These are phyloP conservation scores for Blastocystis sp. DNA, from an alignment of 352 stramenopile genomes.

Conservation along the genomic window DNA sequence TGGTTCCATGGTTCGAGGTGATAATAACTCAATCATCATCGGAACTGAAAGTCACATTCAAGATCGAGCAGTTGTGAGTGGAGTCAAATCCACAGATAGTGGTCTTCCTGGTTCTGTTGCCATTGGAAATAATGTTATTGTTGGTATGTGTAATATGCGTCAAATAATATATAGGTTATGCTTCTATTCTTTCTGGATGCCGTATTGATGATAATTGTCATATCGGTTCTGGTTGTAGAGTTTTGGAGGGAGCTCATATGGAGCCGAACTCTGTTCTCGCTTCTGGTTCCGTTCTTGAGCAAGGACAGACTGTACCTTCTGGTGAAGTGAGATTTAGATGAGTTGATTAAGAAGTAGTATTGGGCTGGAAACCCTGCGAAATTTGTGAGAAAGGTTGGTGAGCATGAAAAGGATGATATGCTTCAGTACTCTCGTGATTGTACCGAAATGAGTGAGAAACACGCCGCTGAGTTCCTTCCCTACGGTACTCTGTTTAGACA, in stretches of 20 bases:
- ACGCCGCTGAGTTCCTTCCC: conserved; percentile 62
- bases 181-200: conserved; percentile 73
- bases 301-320: conserved; percentile 81
- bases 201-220: conserved; percentile 90
- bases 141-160: conserved; percentile 33
- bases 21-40: conserved; percentile 61
- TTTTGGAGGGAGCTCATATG: conserved; percentile 86
- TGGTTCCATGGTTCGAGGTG: conserved; percentile 57
- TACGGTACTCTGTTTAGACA: conserved; percentile 67
- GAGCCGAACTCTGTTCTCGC: conserved; percentile 89
- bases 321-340: conserved; percentile 77
- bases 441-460: conserved; percentile 64
- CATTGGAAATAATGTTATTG: conserved; percentile 63
- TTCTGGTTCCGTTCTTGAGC: conserved; percentile 85
- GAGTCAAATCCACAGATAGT: conserved; percentile 15
- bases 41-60: conserved; percentile 65
- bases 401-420: conserved; percentile 65
- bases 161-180: neutral
- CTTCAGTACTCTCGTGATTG: conserved; percentile 63
- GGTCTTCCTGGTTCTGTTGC: conserved; percentile 58
- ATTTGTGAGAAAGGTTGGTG: conserved; percentile 60
- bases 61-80: conserved; percentile 43
- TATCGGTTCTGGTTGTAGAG: conserved; percentile 90
- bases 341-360: conserved; percentile 12
- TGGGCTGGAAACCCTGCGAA: conserved; percentile 67